These are phyloP conservation scores for Uromyces viciae-fabae DNA, from an alignment of 1,284 basidiomycete species.

Conservation along the genomic window DNA sequence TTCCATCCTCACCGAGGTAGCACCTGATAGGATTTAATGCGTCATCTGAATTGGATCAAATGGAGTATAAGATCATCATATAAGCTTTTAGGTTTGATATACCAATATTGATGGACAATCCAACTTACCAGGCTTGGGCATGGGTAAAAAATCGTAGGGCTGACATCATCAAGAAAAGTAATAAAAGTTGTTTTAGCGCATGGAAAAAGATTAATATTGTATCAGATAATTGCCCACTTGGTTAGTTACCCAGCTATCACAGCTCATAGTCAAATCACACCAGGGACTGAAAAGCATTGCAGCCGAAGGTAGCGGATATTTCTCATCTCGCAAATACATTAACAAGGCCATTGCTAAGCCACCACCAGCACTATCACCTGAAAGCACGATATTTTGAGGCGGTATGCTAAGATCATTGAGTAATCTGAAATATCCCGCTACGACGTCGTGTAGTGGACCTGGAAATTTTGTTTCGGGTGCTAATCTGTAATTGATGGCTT, in stretches of 20 bases:
- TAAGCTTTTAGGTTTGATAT: neutral
- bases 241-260: slow-evolving; percentile 95
- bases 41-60: slow-evolving; percentile 56
- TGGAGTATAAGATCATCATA: too few relatives aligned
- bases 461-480: slow-evolving; percentile 93
- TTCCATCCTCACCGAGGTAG: slow-evolving; percentile 77
- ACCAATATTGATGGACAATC: too few relatives aligned
- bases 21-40: slow-evolving; percentile 89
- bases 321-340: slow-evolving; percentile 64
- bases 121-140: slow-evolving; percentile 49
- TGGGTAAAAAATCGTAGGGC: slow-evolving; percentile 56
- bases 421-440: slow-evolving; percentile 79
- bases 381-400: slow-evolving; percentile 68
- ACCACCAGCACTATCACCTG: slow-evolving; percentile 80
- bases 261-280: slow-evolving; percentile 76
- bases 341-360: slow-evolving; percentile 70
- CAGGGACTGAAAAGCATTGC: slow-evolving; percentile 86
- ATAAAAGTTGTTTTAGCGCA: neutral
- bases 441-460: slow-evolving; percentile 85
- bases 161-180: neutral
- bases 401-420: slow-evolving; percentile 84
- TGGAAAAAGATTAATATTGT: neutral
- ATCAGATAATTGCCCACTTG: slow-evolving; percentile 56
- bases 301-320: slow-evolving; percentile 73
- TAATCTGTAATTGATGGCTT: slow-evolving; percentile 82